Evolutionary conservation across 176 grass and related monocot genomes (phyloP).

Genomic region (Oryza officinalis): DNA sequence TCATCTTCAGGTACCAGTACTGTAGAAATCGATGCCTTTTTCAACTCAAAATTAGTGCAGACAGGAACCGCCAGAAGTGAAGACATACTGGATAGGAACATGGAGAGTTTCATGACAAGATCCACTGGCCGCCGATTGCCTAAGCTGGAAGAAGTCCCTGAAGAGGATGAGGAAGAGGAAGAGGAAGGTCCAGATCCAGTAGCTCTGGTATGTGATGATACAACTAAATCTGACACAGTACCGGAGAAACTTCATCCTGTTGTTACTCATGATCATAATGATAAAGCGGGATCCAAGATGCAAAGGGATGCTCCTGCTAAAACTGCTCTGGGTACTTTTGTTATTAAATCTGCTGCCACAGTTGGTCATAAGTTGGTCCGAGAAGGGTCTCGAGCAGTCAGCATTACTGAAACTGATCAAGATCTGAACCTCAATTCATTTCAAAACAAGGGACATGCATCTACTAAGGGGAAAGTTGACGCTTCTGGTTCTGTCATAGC

Average conservation of each 20-base stretch:
- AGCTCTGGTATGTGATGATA: neutral
- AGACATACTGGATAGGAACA: neutral
- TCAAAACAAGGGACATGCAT: slow-evolving; percentile 1
- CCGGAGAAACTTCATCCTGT: neutral
- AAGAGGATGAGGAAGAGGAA: slow-evolving; percentile 11
- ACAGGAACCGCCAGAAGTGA: slow-evolving; percentile 7
- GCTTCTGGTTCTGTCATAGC: neutral
- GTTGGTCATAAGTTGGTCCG: slow-evolving; percentile 15
- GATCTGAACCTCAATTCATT: neutral
- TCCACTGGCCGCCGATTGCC: slow-evolving; percentile 14
- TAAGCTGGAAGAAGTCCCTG: slow-evolving; percentile 39
- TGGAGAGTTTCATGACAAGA: neutral
- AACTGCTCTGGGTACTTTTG: neutral
- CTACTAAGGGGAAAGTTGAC: neutral
- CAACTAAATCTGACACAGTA: neutral
- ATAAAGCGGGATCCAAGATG: neutral
- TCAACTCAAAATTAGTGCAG: slow-evolving; percentile 21
- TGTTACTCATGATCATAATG: neutral
- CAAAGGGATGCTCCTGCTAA: neutral
- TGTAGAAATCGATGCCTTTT: slow-evolving; percentile 35
- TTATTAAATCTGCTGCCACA: slow-evolving; percentile 20
- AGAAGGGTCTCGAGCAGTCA: slow-evolving; percentile 28
- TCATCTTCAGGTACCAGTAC: slow-evolving; percentile 33
- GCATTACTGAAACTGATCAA: slow-evolving; percentile 17
- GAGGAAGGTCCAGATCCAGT: slow-evolving; percentile 30